These are phyloP conservation scores for Pichia heedii DNA, from an alignment of 805 yeast genomes.

Conservation along the genomic window DNA sequence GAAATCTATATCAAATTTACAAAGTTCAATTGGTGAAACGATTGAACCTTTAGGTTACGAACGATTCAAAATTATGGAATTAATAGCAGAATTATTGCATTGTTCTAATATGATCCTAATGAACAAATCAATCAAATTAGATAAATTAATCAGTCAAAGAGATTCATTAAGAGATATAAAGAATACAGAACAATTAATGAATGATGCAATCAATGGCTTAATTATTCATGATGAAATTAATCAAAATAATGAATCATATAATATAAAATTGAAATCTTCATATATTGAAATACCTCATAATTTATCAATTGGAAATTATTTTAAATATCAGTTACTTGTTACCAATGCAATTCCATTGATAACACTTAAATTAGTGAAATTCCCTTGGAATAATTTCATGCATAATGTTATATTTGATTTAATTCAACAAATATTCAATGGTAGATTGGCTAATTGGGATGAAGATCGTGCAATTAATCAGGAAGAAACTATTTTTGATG, in stretches of 20 bases:
- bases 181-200: conserved; percentile 29
- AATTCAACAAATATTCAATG: conserved; percentile 88
- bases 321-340: conserved; percentile 72
- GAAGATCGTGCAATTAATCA: conserved; percentile 28
- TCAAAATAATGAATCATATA: conserved; percentile 9
- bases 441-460: conserved; percentile 34
- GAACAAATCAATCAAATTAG: conserved; percentile 64
- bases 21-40: conserved; percentile 47
- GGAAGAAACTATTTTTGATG: conserved; percentile 27
- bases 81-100: conserved; percentile 87
- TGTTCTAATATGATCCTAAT: conserved; percentile 92
- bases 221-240: conserved; percentile 18
- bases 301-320: conserved; percentile 62
- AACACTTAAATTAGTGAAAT: conserved; percentile 59
- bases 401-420: conserved; percentile 96
- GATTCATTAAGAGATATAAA: conserved; percentile 58
- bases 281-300: conserved; percentile 21
- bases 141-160: conserved; percentile 53
- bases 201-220: conserved; percentile 27
- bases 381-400: conserved; percentile 95
- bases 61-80: conserved; percentile 79
- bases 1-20: conserved; percentile 7
- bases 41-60: conserved; percentile 81
- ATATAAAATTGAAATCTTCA: conserved; percentile 19
- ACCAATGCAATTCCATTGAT: conserved; percentile 55